Percentiles rank a stretch among this genome's conserved stretches.
Conservation (phyloP, 2,329 filamentous ascomycete species). For the Fusarium concolor region DNA sequence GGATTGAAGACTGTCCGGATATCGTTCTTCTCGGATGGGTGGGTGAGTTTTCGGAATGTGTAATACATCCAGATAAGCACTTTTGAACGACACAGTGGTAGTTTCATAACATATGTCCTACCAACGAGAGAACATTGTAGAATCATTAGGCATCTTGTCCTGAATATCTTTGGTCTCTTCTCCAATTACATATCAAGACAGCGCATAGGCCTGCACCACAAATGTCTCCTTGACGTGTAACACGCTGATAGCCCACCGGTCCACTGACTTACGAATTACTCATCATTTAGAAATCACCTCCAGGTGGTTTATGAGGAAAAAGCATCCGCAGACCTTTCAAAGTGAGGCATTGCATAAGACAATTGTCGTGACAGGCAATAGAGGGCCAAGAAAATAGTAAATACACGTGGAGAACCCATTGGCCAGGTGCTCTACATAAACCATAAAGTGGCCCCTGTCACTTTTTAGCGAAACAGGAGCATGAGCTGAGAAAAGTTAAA, state of each 20-base stretch:
- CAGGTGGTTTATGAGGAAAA: not conserved
- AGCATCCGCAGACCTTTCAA: slow-evolving; percentile 7
- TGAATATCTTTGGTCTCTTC: not conserved
- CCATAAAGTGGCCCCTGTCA: slow-evolving; percentile 27
- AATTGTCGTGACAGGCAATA: slow-evolving; percentile 10
- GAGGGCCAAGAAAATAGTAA: slow-evolving; percentile 14
- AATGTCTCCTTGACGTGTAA: slow-evolving; percentile 13
- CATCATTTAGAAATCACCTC: not conserved
- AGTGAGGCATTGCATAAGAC: slow-evolving; percentile 6
- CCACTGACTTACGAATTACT: slow-evolving; percentile 14
- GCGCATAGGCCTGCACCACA: not conserved
- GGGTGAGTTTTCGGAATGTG: not conserved
- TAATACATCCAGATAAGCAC: not conserved
- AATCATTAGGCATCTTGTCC: not conserved
- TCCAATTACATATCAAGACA: not conserved
- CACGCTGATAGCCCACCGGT: slow-evolving; percentile 11
- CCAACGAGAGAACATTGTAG: not conserved
- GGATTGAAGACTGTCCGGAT: no score
- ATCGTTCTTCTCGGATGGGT: not conserved
- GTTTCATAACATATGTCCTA: not conserved
- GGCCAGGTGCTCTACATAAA: slow-evolving; percentile 15
- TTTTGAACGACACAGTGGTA: not conserved
- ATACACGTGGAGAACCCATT: slow-evolving; percentile 41
- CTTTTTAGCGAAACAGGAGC: slow-evolving; percentile 23
- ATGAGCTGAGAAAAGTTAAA: slow-evolving; percentile 13